phyloP scores from a whole-genome alignment of 164 flowering plant genomes.

The Vitis rotundifolia region DNA sequence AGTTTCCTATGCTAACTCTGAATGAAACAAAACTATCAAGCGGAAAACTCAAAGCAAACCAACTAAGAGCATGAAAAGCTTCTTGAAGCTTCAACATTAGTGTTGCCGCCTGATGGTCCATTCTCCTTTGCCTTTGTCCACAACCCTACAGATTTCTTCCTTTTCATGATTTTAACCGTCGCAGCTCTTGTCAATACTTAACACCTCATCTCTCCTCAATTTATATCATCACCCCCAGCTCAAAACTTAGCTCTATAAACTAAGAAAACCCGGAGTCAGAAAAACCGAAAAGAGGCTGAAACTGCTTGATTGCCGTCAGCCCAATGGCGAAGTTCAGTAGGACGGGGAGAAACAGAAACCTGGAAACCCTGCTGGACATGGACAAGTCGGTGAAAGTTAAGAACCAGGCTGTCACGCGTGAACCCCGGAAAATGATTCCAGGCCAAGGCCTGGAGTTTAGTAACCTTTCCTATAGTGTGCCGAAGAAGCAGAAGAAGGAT shows the following conservation, averaged over 20 bases:
- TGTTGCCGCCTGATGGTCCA: constrained; percentile 9
- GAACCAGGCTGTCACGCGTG: background rate
- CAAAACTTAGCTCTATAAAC: background rate
- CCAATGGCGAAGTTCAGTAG: constrained; percentile 25
- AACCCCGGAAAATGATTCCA: constrained; percentile 30
- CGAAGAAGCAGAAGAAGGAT: constrained; percentile 74
- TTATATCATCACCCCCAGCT: background rate
- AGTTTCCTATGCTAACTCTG: background rate
- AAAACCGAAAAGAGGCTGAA: background rate
- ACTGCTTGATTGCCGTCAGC: background rate
- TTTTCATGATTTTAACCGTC: constrained; percentile 13
- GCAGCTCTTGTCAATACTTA: constrained; percentile 5
- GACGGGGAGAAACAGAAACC: constrained; percentile 36
- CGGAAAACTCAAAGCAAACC: constrained; percentile 16
- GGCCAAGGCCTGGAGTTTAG: constrained; percentile 71
- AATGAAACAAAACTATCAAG: constrained; percentile 4
- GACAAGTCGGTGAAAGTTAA: constrained; percentile 34
- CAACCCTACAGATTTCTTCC: background rate
- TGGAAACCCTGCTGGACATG: constrained; percentile 58
- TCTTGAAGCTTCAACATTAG: background rate
- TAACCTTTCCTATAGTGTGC: constrained; percentile 66
- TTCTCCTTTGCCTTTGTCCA: background rate
- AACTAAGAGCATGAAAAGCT: background rate
- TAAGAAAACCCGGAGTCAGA: background rate
- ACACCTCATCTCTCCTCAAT: background rate